phyloP scores from a whole-genome alignment of 2,329 filamentous ascomycete species.

The Fusarium torulosum region DNA sequence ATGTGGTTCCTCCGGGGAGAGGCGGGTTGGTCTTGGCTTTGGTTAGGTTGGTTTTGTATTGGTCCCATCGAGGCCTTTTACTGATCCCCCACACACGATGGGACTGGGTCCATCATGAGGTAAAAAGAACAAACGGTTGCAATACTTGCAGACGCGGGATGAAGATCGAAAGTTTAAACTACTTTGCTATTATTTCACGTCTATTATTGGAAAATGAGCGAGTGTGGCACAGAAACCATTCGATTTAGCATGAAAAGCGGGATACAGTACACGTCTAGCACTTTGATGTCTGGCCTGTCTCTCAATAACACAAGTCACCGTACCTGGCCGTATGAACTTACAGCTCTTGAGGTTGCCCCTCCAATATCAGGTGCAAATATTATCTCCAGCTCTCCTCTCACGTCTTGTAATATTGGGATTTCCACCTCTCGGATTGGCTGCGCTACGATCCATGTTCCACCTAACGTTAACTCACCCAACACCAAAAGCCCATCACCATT shows the following conservation, averaged over 20 bases:
- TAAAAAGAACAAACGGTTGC: neutral
- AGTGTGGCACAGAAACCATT: neutral
- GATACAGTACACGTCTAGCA: neutral
- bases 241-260: neutral
- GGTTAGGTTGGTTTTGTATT: too few species aligned
- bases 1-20: slow-evolving; percentile 27
- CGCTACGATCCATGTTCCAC: neutral
- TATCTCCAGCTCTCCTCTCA: too few species aligned
- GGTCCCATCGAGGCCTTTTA: neutral
- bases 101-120: neutral
- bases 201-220: neutral
- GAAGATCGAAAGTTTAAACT: neutral
- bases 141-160: neutral
- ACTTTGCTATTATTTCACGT: neutral
- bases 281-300: neutral
- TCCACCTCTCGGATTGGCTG: neutral
- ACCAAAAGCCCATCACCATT: neutral
- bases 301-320: neutral
- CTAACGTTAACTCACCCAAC: neutral
- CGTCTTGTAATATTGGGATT: too few species aligned
- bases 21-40: slow-evolving; percentile 29
- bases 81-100: neutral
- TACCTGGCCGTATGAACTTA: slow-evolving; percentile 24
- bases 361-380: neutral
- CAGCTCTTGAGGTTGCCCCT: neutral